Percentiles rank a stretch among this genome's conserved stretches.
Conservation (phyloP, 345 rosid species). For the Lepidium aucheri region DNA sequence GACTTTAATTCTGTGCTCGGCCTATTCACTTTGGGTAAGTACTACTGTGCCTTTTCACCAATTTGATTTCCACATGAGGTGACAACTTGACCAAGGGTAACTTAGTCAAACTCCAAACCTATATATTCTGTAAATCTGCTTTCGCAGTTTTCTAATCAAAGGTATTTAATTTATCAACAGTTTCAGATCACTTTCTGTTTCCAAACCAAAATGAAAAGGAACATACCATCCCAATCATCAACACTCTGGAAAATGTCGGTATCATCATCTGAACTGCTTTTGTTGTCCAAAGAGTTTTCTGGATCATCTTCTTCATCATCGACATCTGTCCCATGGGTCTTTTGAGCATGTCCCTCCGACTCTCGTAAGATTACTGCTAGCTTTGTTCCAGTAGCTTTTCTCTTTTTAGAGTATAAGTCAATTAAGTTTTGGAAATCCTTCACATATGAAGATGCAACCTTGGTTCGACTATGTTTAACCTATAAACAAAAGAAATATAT, state of each 20-base stretch:
- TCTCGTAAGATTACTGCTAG: conserved; percentile 16
- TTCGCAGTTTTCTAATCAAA: background rate
- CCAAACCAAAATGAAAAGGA: conserved; percentile 19
- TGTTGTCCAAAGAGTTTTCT: conserved; percentile 16
- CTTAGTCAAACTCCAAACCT: background rate
- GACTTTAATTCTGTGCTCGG: background rate
- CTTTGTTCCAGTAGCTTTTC: conserved; percentile 26
- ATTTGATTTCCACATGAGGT: background rate
- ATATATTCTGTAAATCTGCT: background rate
- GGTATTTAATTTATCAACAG: background rate
- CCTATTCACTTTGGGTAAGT: background rate
- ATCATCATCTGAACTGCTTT: conserved; percentile 40
- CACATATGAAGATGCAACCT: conserved; percentile 47
- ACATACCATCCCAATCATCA: conserved; percentile 87
- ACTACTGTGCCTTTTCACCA: background rate
- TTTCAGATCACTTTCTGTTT: background rate
- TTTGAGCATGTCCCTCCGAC: conserved; percentile 26
- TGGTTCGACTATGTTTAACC: conserved; percentile 79
- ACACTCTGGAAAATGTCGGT: conserved; percentile 48
- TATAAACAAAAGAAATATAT: conserved; percentile 26
- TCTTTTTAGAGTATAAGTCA: conserved; percentile 39
- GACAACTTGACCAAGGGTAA: background rate
- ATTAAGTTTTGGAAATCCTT: conserved; percentile 55
- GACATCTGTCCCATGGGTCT: conserved; percentile 27
- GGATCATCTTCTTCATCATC: conserved; percentile 32